Evolutionary conservation across 2,329 filamentous ascomycete species (phyloP).

Genomic region (Penicillium hesseltinei): DNA sequence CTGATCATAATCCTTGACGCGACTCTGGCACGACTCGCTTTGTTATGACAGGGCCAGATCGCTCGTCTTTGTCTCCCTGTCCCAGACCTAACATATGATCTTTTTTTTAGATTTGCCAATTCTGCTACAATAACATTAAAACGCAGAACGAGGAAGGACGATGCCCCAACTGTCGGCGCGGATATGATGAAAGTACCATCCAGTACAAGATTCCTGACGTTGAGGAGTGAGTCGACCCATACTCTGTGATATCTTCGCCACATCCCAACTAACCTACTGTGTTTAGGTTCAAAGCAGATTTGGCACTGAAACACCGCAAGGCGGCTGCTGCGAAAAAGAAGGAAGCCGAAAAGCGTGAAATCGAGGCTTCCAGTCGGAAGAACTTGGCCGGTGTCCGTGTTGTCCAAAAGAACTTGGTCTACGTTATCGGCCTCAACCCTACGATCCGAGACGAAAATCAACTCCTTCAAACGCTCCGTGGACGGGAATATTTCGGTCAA

Average conservation of each 20-base stretch:
- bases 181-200: constrained; percentile 96
- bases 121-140: constrained; percentile 99
- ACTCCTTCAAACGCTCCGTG: constrained; percentile 82
- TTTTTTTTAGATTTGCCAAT: constrained; percentile 81
- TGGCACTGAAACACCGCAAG: constrained; percentile 76
- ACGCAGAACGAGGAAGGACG: constrained; percentile 90
- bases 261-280: constrained; percentile 24
- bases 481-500: constrained; percentile 92
- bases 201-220: constrained; percentile 92
- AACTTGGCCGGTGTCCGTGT: constrained; percentile 93
- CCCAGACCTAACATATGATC: constrained; percentile 8
- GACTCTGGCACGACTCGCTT: neutral
- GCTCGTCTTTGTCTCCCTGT: neutral
- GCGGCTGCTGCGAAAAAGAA: constrained; percentile 87
- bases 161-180: constrained; percentile 92
- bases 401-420: constrained; percentile 97
- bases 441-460: constrained; percentile 84
- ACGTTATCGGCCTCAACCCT: constrained; percentile 91
- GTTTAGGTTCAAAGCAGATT: constrained; percentile 50
- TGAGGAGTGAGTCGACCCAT: constrained; percentile 73
- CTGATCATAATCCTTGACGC: neutral
- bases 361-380: constrained; percentile 91
- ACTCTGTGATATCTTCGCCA: neutral
- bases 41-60: no score
- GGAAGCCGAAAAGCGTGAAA: constrained; percentile 93